Percentiles rank a stretch among this genome's conserved stretches.
Evolutionary conservation across 2,329 filamentous ascomycete species (phyloP).

Genomic region (Thelonectria olida): DNA sequence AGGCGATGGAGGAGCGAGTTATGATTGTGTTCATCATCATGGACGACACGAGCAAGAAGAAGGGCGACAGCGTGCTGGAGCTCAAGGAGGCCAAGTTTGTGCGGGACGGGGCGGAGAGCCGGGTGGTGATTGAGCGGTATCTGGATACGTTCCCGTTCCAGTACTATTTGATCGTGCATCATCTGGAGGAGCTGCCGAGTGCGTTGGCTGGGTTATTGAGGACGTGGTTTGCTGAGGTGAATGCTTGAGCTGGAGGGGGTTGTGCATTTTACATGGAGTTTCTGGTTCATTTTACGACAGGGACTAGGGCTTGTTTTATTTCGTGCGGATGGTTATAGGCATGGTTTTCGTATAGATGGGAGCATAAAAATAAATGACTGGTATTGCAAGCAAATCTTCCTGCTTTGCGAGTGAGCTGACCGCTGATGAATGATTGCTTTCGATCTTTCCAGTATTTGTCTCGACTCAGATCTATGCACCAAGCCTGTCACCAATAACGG

Average conservation of each 20-base stretch:
- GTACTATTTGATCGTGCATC: conserved; percentile 94
- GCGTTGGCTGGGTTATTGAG: conserved; percentile 88
- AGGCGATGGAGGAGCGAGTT: conserved; percentile 91
- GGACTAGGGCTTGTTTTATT: no score
- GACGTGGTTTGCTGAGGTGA: conserved; percentile 90
- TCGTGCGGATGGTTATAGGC: no score
- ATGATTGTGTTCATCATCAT: conserved; percentile 99
- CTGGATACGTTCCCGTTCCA: conserved; percentile 96
- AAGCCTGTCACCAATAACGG: no score
- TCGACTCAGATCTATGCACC: no score
- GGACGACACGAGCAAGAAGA: conserved; percentile 66
- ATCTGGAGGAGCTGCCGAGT: conserved; percentile 88
- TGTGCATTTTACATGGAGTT: conserved; percentile 6
- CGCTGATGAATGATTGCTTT: no score
- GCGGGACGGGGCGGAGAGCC: conserved; percentile 69
- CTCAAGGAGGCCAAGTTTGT: conserved; percentile 88
- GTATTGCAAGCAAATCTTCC: no score
- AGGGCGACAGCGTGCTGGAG: conserved; percentile 80
- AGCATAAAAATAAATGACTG: no score
- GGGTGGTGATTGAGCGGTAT: conserved; percentile 87
- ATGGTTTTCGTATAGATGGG: no score
- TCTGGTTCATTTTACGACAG: no score
- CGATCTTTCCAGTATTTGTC: no score
- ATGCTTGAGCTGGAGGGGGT: conserved; percentile 45
- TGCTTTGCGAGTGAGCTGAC: no score